Evolutionary conservation across 2,329 filamentous ascomycete species (phyloP), one percentile per base, ranked within the genome.

Genomic region (Penicillium sp.): DNA sequence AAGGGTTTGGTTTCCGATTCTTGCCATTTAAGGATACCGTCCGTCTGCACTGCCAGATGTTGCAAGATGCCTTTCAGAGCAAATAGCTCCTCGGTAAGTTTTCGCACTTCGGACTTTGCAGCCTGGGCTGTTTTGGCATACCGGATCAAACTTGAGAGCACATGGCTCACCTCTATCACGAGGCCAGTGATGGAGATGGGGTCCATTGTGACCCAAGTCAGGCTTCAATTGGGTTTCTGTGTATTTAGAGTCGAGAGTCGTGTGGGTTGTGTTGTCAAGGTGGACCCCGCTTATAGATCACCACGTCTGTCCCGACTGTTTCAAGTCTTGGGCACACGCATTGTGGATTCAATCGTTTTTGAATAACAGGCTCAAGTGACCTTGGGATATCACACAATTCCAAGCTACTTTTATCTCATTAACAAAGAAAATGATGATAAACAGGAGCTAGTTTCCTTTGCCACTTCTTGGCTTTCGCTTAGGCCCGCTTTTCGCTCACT

Each of bases 61-160:
- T 59, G 58, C 6, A 63, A 42, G n/a, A 62, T 59, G 0, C 61
- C 61, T 10, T 57, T 56, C 1, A 63, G 39, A 14, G 58, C 55
- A 53, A 63, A 62, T 1, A 63, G 47, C 41, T 63, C 61, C 43
- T 62, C 60, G 18, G 54, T 62, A 11, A 63, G 29, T 19, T 55
- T 60, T 13, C 52, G 59, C 18, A 61, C 57, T 19, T 63, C 61
- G 11, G 58, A 44, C 29, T 54, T 62, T 34, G 61, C 58, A 8
- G 39, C 38, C 29, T 59, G 49, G 2, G 61, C 58, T 1, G 56
- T 11, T 52, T 63, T 55, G 40, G 53, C 56, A 42, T 63, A 63
- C 19, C 41, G 39, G 50, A 63, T 61, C 27, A 62, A 35, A 32
- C 51, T 40, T 10, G 51, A 27, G 11, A 63, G 27, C 14, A 63